phyloP scores from a whole-genome alignment of 2,329 filamentous ascomycete species.

The Diaporthe capsici region DNA sequence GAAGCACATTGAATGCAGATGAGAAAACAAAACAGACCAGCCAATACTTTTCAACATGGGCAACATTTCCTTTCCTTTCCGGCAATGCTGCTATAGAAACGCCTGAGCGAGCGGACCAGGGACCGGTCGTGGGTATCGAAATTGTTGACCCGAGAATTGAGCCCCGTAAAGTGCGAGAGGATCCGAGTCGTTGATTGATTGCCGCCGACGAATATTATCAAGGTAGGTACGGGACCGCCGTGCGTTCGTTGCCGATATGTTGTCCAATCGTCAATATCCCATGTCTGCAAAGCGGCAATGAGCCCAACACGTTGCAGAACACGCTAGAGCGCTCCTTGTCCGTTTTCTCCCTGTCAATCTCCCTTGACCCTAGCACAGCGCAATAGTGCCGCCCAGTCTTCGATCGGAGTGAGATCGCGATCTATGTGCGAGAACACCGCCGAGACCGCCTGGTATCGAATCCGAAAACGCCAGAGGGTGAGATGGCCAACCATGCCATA shows the following conservation, averaged over 20 bases:
- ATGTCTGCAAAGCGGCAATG: not conserved
- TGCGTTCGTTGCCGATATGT: not conserved
- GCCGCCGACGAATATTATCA: not conserved
- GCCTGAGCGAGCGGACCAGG: slow-evolving; percentile 10
- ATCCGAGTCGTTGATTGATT: not conserved
- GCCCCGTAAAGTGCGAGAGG: too few species aligned
- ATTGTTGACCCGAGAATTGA: too few species aligned
- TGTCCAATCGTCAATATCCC: not conserved
- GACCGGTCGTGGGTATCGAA: not conserved
- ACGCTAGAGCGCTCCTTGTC: not conserved
- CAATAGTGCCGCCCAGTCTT: slow-evolving; percentile 20
- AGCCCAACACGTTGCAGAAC: not conserved
- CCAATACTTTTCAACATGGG: slow-evolving; percentile 23
- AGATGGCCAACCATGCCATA: slow-evolving; percentile 38
- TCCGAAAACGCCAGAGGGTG: slow-evolving; percentile 41
- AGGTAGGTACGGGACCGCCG: not conserved
- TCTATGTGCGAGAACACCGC: slow-evolving; percentile 34
- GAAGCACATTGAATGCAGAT: slow-evolving; percentile 13
- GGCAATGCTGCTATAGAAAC: slow-evolving; percentile 20
- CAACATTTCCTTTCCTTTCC: slow-evolving; percentile 23
- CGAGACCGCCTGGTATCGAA: slow-evolving; percentile 41
- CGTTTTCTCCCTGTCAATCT: not conserved
- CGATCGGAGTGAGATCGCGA: slow-evolving; percentile 32
- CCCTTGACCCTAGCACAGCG: not conserved
- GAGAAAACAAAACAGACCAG: slow-evolving; percentile 32